Base-by-base conservation (phyloP, 805 yeast genomes). In the Candida xyloterini region DNA sequence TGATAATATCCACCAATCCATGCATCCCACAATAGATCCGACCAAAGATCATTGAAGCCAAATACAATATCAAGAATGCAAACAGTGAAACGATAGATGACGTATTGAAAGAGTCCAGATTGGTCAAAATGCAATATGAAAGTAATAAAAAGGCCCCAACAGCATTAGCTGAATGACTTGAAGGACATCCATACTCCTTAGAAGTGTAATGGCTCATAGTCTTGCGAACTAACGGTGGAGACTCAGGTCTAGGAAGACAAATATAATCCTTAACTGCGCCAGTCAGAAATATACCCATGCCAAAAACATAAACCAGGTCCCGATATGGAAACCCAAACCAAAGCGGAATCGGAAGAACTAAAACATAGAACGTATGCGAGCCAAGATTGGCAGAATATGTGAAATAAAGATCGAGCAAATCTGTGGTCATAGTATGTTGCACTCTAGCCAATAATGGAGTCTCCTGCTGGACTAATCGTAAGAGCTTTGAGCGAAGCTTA, bases 21-120 rank as follows among this genome's bases (percentile, higher is more conserved):
- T 93, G 99, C 99, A 91, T 91, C 3, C 99, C 99, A 60, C 96
- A 89, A 65, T 93, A 91, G 8, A 91, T 55, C 40, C 99, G 70
- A 13, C 99, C 99, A 44, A 78, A 58, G 1, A 85, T 74, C 44
- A 93, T 67, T 7, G 89, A 77, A 26, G 70, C 43, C 53, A 78
- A 79, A 58, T 89, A 89, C 15, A 75, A 33, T 13, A 52, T 40
- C 18, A 71, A 47, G 5, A 56, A 29, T 4, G 56, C 35, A n/a
- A 43, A 30, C 1, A 31, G 33, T 21, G 30, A 40, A 14, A 24
- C 26, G 7, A 18, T 15, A 15, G 9, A 52, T 15, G 15, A 15
- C 2, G 23, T 44, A 35, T 40, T 16, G 7, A 25, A 5, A 27
- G 30, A 13, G 13, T 30, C 22, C 66, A 56, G 30, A 22, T 40